Evolutionary conservation across 768 basidiomycete genomes (phyloP), one percentile per base, ranked within the genome.

Genomic region (Tricholoma saponaceum): DNA sequence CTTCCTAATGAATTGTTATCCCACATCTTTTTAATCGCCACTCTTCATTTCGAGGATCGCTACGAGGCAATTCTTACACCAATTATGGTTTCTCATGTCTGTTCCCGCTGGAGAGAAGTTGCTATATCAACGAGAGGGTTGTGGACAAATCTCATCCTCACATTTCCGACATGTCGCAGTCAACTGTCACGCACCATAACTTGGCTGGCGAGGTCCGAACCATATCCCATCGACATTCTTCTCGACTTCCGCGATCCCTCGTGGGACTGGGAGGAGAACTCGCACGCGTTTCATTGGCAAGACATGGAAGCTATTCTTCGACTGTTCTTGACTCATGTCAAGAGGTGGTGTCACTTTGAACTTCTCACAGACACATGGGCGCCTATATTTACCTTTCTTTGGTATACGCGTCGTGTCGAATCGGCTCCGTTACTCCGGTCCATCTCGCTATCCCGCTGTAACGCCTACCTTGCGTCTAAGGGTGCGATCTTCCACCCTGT

Each of bases 321-420:
- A 14, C 67, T 79, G 28, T 68, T 85, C 9, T 62, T 80, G 7
- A 74, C 76, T 12, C 78, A 80, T 26, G 74, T 73, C 7, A 49
- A 62, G 20, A 76, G 82, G 51, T 85, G 83, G 82, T 69, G 70
- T 43, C 69, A 58, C 12, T 51, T 85, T 47, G 77, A 80, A 50
- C 70, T 86, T n/a, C 67, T 82, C 50, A 76, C 81, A 1, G 84
- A 86, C 60, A 86, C 82, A 4, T 86, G 84, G 83, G 72, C 74
- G 1, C 84, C 84, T 10, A 78, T 85, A 12, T 79, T 77, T 62
- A 70, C 75, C 8, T 83, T 85, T 61, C 74, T 85, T 9, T 72
- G 69, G 35, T 71, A 68, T 54, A 76, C 79, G 4, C 67, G 65
- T 10, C 54, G 66, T 8, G 66, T 74, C 25, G 64, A 67, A 5